Conservation (phyloP, 2,329 filamentous ascomycete genomes). For the Aspergillus spinulosporus region DNA sequence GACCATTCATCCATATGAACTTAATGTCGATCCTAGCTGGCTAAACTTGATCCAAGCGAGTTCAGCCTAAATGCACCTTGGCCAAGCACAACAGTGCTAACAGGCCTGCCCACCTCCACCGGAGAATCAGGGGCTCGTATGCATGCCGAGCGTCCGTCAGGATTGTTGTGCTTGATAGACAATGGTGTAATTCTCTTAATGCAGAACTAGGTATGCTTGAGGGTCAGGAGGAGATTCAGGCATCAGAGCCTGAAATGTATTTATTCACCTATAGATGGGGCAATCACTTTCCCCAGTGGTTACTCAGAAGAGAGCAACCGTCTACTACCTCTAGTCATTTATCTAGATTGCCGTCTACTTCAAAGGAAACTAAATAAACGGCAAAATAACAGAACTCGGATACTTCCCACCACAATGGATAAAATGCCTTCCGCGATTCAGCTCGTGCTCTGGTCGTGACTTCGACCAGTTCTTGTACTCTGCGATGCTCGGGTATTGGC, state of each 20-base stretch:
- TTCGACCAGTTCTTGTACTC: conserved; percentile 43
- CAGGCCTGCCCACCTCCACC: background rate
- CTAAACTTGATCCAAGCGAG: background rate
- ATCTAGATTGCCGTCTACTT: conserved; percentile 10
- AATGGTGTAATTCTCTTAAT: too few relatives aligned
- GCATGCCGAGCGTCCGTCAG: too few relatives aligned
- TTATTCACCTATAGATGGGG: too few relatives aligned
- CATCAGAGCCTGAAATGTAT: too few relatives aligned
- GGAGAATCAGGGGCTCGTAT: background rate
- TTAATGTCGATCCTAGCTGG: background rate
- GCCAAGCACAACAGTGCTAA: too few relatives aligned
- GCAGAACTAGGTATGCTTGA: too few relatives aligned
- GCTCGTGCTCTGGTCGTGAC: conserved; percentile 43
- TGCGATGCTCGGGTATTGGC: conserved; percentile 41
- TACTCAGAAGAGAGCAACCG: too few relatives aligned
- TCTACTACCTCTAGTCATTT: too few relatives aligned
- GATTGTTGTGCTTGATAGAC: too few relatives aligned
- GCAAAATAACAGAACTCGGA: conserved; percentile 42
- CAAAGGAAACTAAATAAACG: conserved; percentile 27
- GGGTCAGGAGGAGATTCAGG: too few relatives aligned
- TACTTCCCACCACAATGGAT: conserved; percentile 43
- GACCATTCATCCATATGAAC: background rate
- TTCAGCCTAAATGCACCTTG: background rate
- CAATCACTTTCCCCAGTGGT: too few relatives aligned
- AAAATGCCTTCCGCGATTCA: conserved; percentile 43